Base-by-base conservation (phyloP, 2,329 filamentous ascomycete genomes). In the Aspergillus pseudotamarii region DNA sequence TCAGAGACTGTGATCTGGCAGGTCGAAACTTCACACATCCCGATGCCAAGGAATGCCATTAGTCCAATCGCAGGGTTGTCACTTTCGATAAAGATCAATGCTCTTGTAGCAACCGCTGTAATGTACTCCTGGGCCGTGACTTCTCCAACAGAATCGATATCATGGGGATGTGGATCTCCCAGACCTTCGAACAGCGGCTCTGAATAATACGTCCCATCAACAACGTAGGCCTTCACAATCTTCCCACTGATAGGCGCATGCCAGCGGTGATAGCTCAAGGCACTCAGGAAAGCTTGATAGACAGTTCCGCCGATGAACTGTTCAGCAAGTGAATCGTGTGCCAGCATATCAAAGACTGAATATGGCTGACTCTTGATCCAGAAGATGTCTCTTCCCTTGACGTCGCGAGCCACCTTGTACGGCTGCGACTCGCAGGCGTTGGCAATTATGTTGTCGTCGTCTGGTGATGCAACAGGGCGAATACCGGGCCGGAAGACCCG, bases 21-120 rank as follows among this genome's bases (percentile, higher is more conserved):
- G 0, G 89, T 88, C 62, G 85, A 89, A 14, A 93, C 90, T 76
- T 94, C 91, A 48, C 88, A 88, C 91, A 93, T 93, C 1, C 91
- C 91, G 4, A 93, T 84, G 1, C 85, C 87, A 14, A 93, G 79
- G 66, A 93, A 90, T 0, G 84, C 88, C 82, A 93, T 85, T 36
- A 93, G 77, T 0, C 91, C 91, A 43, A 93, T 87, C 1, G 81
- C 81, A 66, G 74, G 73, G 21, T 91, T 89, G 66, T 91, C 89
- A 0, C 90, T 89, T 73, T 92, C 83, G 63, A 93, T 86, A 71
- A 91, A 86, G 66, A 93, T 87, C 51, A 93, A 75, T 0, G 87
- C 89, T 6, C 91, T 81, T 3, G 91, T 89, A 0, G 91, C 90
- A n/a, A 90, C 79, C 0, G 85, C 82, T 0, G 88, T 86, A 41